Evolutionary conservation across 805 yeast species (phyloP).

Genomic region (Candida railenensis): DNA sequence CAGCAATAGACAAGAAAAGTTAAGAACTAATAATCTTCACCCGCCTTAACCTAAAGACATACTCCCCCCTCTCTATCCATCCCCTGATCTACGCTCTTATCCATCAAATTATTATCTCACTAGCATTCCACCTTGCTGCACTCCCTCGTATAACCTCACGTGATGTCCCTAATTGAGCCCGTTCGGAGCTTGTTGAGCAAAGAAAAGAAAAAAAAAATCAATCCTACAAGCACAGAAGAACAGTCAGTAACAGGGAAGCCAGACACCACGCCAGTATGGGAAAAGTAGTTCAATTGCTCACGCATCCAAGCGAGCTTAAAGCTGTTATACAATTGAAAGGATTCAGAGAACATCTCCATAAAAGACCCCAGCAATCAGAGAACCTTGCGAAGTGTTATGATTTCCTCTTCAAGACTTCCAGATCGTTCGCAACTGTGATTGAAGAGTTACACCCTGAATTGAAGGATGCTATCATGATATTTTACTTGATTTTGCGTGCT

Average conservation of each 20-base stretch:
- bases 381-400: conserved; percentile 61
- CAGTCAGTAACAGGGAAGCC: too few species aligned
- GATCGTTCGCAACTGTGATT: conserved; percentile 94
- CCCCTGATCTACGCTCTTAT: too few species aligned
- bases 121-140: too few species aligned
- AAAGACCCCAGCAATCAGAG: conserved; percentile 23
- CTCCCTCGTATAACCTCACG: too few species aligned
- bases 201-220: too few species aligned
- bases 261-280: conserved; percentile 52
- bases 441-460: conserved; percentile 88
- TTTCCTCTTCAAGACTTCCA: conserved; percentile 67
- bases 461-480: conserved; percentile 75
- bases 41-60: too few species aligned
- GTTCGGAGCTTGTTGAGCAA: too few species aligned
- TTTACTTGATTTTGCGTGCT: conserved; percentile 84
- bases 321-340: conserved; percentile 61
- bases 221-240: neutral
- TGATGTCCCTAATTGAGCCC: too few species aligned
- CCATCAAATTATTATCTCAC: too few species aligned
- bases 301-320: conserved; percentile 71
- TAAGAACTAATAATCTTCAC: too few species aligned
- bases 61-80: too few species aligned
- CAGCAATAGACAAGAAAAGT: too few species aligned
- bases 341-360: conserved; percentile 54
- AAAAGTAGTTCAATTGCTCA: conserved; percentile 54